phyloP scores from a whole-genome alignment of 2,329 filamentous ascomycete species.

The Leptodontidium sp. region DNA sequence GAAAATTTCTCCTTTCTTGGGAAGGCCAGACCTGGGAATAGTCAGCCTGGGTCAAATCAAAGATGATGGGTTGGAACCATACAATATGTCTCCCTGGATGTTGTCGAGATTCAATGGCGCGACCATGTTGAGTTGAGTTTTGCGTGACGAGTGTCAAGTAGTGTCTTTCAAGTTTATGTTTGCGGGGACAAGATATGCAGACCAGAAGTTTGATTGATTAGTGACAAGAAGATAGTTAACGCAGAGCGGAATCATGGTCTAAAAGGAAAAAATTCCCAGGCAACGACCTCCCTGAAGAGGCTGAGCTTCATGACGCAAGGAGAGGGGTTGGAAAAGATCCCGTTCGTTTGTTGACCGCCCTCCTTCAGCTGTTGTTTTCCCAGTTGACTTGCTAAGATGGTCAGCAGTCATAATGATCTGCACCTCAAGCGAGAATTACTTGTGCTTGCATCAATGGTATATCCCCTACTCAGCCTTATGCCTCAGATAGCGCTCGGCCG shows the following conservation, averaged over 20 bases:
- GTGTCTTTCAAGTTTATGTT: not conserved
- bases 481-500: not conserved
- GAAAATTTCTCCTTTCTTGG: constrained; percentile 18
- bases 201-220: not conserved
- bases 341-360: not conserved
- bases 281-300: not conserved
- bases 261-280: not conserved
- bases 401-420: constrained; percentile 7
- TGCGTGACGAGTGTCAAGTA: not conserved
- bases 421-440: not conserved
- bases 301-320: constrained; percentile 1
- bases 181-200: not conserved
- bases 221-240: not conserved
- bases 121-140: not conserved
- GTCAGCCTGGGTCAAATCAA: not conserved
- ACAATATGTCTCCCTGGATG: constrained; percentile 15
- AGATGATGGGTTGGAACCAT: not conserved
- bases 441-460: not conserved
- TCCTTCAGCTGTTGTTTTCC: not conserved
- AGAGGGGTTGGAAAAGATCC: not conserved
- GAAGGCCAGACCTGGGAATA: constrained; percentile 4
- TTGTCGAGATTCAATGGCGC: constrained; percentile 11
- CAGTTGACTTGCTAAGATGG: not conserved
- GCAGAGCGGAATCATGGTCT: not conserved
- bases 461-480: not conserved